Evolutionary conservation across 148 eudicot species (phyloP), one percentile per base, ranked within the genome.

Genomic region (Simmondsia chinensis): DNA sequence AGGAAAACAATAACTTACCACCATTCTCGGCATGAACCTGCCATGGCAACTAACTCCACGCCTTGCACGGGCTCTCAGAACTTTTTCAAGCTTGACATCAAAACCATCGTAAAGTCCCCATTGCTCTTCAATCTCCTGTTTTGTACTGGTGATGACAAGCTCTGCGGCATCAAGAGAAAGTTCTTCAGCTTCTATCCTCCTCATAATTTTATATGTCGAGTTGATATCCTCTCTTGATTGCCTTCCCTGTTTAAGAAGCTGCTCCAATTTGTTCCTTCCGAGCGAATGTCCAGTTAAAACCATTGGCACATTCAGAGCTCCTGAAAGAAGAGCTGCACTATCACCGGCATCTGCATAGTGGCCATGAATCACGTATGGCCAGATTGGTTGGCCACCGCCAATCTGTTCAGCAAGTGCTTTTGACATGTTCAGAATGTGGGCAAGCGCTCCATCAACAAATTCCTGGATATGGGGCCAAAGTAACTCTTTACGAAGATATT

Each of bases 291-390:
- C 87, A 0, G 83, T 83, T 42, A 83, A 36, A 54, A 79, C 68
- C 94, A 83, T 83, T 0, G 94, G 94, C 21, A 83, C 94, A 45
- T 83, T 83, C 31, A 83, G 60, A 56, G 80, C 87, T 31, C 94
- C 94, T 2, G 94, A 83, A 45, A 83, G 75, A 22, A 83, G 77
- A 56, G 94, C 87, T 16, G 94, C 94, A 65, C 80, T 66, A 48
- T 83, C 82, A 30, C 94, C 94, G 2, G 80, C 94, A 70, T 83
- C 94, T 2, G 94, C 94, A 62, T 82, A 82, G 26, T 82, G 91
- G 14, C 85, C 91, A 20, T 82, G 91, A 37, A 82, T 77, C 14
- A 82, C 91, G 35, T 77, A 77, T 4, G 91, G 91, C 91, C 91
- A 82, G 29, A 82, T 59, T 3, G 85, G 85, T 20, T 74, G 74